A percentile compares a stretch with the other conserved stretches of the same genome.
Evolutionary conservation across 768 basidiomycete genomes (phyloP).

Genomic region (Lentinula boryana): DNA sequence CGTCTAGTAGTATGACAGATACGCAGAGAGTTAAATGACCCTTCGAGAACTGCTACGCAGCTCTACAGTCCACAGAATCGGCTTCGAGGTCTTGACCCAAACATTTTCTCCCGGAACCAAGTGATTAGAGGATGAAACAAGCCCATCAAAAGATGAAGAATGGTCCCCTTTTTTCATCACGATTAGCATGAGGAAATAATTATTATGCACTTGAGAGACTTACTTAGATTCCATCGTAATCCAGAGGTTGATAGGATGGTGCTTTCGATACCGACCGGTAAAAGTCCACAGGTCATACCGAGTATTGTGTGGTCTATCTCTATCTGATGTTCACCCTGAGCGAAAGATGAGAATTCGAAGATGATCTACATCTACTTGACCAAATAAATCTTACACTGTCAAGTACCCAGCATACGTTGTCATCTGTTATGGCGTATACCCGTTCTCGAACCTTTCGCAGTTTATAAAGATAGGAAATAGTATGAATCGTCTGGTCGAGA

Average conservation of each 20-base stretch:
- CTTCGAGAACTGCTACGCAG: conserved; percentile 26
- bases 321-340: conserved; percentile 69
- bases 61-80: conserved; percentile 91
- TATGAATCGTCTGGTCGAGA: conserved; percentile 91
- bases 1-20: background rate
- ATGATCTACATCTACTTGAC: background rate
- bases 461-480: conserved; percentile 80
- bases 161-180: conserved; percentile 36
- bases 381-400: conserved; percentile 46
- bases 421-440: conserved; percentile 81
- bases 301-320: conserved; percentile 65
- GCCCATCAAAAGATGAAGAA: conserved; percentile 74
- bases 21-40: no score
- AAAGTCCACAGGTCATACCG: conserved; percentile 89
- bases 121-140: conserved; percentile 93
- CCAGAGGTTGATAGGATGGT: conserved; percentile 80
- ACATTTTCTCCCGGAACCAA: conserved; percentile 66
- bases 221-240: conserved; percentile 85
- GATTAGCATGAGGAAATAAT: background rate
- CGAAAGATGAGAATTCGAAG: background rate
- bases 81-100: conserved; percentile 68
- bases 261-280: conserved; percentile 80
- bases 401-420: conserved; percentile 88
- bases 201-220: conserved; percentile 14
- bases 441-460: conserved; percentile 52